These are phyloP conservation scores for Alternaria ventricosa DNA, from an alignment of 2,329 filamentous ascomycete species.

Conservation along the genomic window DNA sequence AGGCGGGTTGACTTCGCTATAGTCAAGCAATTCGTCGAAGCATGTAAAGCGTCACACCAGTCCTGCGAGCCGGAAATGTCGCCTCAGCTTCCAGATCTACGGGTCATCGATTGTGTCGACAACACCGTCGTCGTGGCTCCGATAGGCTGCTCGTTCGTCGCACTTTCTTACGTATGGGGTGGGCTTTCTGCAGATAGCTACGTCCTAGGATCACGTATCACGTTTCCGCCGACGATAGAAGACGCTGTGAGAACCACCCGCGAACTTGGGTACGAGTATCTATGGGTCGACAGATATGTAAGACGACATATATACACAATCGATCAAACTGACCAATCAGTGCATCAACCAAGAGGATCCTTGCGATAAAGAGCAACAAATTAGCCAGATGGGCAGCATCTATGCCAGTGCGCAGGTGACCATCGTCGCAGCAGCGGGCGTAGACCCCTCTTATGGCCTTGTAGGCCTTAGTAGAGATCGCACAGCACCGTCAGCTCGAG, in stretches of 20 bases:
- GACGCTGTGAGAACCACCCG: background rate
- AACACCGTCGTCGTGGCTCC: background rate
- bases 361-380: background rate
- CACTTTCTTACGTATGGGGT: background rate
- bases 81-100: background rate
- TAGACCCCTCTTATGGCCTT: background rate
- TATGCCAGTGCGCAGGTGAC: background rate
- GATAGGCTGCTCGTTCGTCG: background rate
- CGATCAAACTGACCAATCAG: background rate
- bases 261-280: background rate
- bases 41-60: background rate
- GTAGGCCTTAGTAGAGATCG: background rate
- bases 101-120: background rate
- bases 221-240: background rate
- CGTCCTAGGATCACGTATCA: background rate
- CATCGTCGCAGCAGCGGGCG: background rate
- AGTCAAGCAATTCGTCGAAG: too few species aligned
- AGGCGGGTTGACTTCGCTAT: too few species aligned
- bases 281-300: background rate
- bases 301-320: rapidly evolving
- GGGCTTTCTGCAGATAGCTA: background rate
- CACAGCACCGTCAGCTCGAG: background rate
- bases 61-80: rapidly evolving
- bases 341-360: background rate
- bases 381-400: background rate